A percentile compares a stretch with the other conserved stretches of the same genome.
Conservation (phyloP, 139 green algal genomes). For the Tetraselmis chui region DNA sequence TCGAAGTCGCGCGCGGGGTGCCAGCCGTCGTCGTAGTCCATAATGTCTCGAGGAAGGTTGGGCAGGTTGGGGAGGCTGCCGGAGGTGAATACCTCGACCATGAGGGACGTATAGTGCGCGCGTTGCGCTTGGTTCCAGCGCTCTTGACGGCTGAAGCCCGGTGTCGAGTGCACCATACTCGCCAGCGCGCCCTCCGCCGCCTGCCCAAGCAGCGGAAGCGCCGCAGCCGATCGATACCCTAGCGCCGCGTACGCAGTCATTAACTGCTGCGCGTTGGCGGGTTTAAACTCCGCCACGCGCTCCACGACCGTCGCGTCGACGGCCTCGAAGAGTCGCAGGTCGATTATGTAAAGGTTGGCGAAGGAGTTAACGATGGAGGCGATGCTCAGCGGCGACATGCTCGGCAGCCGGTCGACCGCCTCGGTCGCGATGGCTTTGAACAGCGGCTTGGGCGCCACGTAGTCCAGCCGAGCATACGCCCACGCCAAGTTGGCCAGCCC, state of each 20-base stretch:
- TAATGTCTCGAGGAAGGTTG: not conserved
- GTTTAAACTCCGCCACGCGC: not conserved
- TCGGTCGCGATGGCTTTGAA: not conserved
- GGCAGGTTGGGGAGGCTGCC: not conserved
- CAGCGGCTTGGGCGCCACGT: not conserved
- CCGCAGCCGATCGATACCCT: not conserved
- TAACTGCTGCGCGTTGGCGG: not conserved
- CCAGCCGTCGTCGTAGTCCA: too few species aligned
- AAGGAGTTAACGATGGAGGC: not conserved
- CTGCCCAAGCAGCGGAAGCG: not conserved
- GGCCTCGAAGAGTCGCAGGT: not conserved
- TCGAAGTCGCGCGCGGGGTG: too few species aligned
- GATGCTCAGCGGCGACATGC: not conserved
- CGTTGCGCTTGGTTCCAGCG: not conserved
- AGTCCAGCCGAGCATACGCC: not conserved
- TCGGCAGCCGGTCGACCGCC: not conserved
- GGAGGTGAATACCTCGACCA: not conserved
- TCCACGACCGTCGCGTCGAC: not conserved
- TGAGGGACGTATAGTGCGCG: not conserved
- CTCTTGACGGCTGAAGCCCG: not conserved
- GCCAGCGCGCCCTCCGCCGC: not conserved
- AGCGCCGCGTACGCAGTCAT: not conserved
- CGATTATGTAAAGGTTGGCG: not conserved
- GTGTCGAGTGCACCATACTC: not conserved
- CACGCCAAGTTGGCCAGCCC: not conserved